phyloP scores from a whole-genome alignment of 352 stramenopile species.

The Blastocystis sp. region DNA sequence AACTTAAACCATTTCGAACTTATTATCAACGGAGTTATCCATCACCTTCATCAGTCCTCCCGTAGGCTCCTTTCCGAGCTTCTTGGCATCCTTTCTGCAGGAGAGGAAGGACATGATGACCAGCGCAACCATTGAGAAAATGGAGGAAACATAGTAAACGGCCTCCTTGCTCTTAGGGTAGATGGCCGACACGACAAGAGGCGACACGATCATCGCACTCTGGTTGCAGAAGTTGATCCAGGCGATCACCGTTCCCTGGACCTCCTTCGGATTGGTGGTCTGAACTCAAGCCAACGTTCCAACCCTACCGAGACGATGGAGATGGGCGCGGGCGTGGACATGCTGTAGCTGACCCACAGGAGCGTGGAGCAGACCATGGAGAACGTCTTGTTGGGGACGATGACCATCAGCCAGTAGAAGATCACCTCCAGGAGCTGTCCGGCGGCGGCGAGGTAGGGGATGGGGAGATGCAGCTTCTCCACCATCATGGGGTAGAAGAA shows the following conservation, averaged over 20 bases:
- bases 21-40: neutral
- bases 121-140: neutral
- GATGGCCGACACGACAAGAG: neutral
- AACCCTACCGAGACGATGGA: neutral
- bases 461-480: neutral
- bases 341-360: neutral
- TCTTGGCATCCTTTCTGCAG: neutral
- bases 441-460: neutral
- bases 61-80: neutral
- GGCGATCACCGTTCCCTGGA: neutral
- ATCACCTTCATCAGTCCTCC: neutral
- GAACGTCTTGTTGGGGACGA: neutral
- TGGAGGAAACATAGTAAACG: slow-evolving; percentile 10
- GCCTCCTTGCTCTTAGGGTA: neutral
- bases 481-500: neutral
- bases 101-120: neutral
- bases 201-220: neutral
- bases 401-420: neutral
- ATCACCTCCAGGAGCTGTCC: neutral
- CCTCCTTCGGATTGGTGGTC: neutral
- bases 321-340: neutral
- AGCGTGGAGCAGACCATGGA: neutral
- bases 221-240: slow-evolving; percentile 13
- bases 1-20: neutral
- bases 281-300: neutral